Evolutionary conservation across 768 basidiomycete species (phyloP).

Genomic region (Mycena polygramma): DNA sequence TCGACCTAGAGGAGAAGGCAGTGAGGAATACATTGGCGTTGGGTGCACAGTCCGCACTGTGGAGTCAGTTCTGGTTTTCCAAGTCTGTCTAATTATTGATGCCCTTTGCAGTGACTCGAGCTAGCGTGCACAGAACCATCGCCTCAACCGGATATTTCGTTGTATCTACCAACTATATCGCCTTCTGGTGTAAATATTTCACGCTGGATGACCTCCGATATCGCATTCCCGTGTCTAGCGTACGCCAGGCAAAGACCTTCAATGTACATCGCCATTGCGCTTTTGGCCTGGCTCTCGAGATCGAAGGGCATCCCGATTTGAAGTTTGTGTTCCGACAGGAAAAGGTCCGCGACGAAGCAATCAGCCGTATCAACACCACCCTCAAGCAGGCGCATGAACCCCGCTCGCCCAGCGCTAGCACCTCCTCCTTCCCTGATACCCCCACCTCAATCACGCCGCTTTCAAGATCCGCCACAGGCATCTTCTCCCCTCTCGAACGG

Average conservation of each 20-base stretch:
- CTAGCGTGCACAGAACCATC: constrained; percentile 51
- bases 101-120: constrained; percentile 48
- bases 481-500: constrained; percentile 62
- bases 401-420: constrained; percentile 16
- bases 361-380: constrained; percentile 49
- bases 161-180: constrained; percentile 53
- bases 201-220: constrained; percentile 53
- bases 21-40: constrained; percentile 51
- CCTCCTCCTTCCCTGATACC: neutral
- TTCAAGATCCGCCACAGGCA: constrained; percentile 48
- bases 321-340: constrained; percentile 63
- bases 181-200: constrained; percentile 62
- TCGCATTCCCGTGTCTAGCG: constrained; percentile 56
- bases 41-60: constrained; percentile 47
- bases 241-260: constrained; percentile 56
- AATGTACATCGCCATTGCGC: constrained; percentile 43
- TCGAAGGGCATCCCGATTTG: constrained; percentile 61
- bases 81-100: neutral
- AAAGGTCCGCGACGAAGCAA: constrained; percentile 58
- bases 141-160: constrained; percentile 58
- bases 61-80: constrained; percentile 47
- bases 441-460: constrained; percentile 1
- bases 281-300: constrained; percentile 57
- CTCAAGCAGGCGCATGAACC: constrained; percentile 31
- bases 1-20: constrained; percentile 45